Base-by-base conservation (phyloP, 768 basidiomycete genomes). In the Suillus weaverae region DNA sequence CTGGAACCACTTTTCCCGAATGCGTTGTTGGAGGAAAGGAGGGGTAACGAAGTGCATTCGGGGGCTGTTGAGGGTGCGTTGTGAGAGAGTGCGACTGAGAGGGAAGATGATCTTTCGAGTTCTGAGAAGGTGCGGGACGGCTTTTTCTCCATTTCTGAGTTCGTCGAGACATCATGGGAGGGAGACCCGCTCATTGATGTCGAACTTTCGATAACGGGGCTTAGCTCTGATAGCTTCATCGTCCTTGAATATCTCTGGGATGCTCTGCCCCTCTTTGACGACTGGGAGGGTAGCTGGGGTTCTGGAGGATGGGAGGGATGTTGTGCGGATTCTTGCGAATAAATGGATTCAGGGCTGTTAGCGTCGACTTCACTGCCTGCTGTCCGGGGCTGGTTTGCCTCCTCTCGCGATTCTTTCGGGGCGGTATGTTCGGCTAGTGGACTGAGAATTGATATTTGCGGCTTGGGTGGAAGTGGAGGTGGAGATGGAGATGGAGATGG, bases 1-100 rank as follows among this genome's bases (percentile, higher is more conserved):
- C 65, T 35, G 11, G 73, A 76, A 8, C 62, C 66, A 0, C 39
- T 50, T 41, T 69, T 75, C n/a, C 74, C 75, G 64, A 75, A 75
- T 48, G 68, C 60, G 62, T 55, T 62, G 62, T 38, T 59, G 5
- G 75, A 75, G 5, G 72, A 65, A n/a, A 75, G 74, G 9, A 75
- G 53, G 2, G 72, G 72, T 0, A 75, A 59, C 0, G 64, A 10
- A 1, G 33, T 43, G 7, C 4, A 16, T 11, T 55, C 54, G 3
- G 74, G 78, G 3, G 79, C 4, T 30, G 20, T 33, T 1, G 11
- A 53, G n/a, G 32, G 7, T 60, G 61, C 1, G 60, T 9, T 11
- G 1, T 41, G 56, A 11, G 62, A 59, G 33, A 55, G 53, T 3
- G 41, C 46, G 41, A 36, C 61, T 8, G 60, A 57, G 16, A 39